A percentile compares a stretch with the other conserved stretches of the same genome.
These are phyloP conservation scores for Malassezia arunalokei DNA, from an alignment of 1,284 basidiomycete genomes.

Conservation along the genomic window DNA sequence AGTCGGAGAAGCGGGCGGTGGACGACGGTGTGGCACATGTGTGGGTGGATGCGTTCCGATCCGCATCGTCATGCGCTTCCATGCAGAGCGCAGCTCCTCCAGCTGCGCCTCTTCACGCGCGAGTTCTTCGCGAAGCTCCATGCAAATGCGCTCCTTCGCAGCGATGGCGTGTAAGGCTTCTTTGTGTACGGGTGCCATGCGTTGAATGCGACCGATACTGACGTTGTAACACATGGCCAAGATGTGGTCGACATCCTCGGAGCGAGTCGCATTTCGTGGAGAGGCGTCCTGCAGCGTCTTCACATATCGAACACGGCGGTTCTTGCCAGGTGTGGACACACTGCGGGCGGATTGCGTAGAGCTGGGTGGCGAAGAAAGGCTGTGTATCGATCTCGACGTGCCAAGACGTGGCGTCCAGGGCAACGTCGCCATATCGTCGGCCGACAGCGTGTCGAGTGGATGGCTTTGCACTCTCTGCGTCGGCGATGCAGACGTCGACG, in stretches of 20 bases:
- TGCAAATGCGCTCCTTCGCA: conserved; percentile 10
- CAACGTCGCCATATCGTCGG: too few relatives aligned
- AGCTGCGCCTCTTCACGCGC: conserved; percentile 5
- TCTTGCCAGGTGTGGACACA: neutral
- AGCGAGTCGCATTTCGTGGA: too few relatives aligned
- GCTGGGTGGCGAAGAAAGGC: neutral
- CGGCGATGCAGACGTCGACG: too few relatives aligned
- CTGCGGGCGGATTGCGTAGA: neutral
- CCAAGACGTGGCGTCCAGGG: too few relatives aligned
- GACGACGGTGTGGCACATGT: neutral
- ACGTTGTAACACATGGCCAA: neutral
- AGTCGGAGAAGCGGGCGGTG: neutral
- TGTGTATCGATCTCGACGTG: too few relatives aligned
- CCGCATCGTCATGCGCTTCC: conserved; percentile 13
- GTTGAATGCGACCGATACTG: neutral
- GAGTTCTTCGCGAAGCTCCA: conserved; percentile 16
- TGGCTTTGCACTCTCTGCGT: too few relatives aligned
- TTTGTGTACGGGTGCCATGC: neutral
- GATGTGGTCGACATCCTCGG: neutral
- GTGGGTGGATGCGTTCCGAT: neutral
- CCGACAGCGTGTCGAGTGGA: too few relatives aligned
- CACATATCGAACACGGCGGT: neutral
- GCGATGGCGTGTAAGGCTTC: conserved; percentile 9
- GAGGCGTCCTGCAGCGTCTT: neutral
- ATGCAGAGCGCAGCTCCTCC: conserved; percentile 5